Evolutionary conservation across 768 basidiomycete genomes (phyloP), one percentile per base, ranked within the genome.

Genomic region (Lyophyllum shimeji): DNA sequence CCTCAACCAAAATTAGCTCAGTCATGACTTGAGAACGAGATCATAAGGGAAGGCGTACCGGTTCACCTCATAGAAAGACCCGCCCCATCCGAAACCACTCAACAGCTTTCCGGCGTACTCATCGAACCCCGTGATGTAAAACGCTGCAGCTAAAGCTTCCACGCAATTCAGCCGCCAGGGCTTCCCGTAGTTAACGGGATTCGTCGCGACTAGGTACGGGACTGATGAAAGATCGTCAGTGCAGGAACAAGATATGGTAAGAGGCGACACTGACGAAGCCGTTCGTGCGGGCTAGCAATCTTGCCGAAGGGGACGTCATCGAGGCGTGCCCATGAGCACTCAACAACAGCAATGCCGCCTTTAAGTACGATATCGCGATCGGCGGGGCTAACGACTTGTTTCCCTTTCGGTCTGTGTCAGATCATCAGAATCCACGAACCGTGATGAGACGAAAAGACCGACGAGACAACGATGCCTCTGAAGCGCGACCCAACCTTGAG

Each of bases 181-280:
- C 69, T 93, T 95, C 9, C 97, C 97, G 63, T 98, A 99, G 72
- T 99, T 99, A 9, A 94, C 94, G 0, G 96, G 95, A 69, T 99
- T 99, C 0, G 94, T 90, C 0, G 97, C 97, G 43, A 98, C 71
- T 18, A 99, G 82, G 68, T 96, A 98, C 0, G 97, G 97, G 25
- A 99, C 96, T 99, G 60, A 13, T 17, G 45, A 20, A 27, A 51
- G 25, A 11, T 58, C 48, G 39, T 1, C 23, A 45, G 25, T 18
- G 44, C 15, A 17, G 20, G 37, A 17, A 21, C 40, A 21, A 0
- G 34, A 24, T 21, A 29, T 21, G 42, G 43, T 20, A 29, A 20
- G 42, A 46, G 34, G n/a, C 44, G 42, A 40, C 0, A 81, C 93
- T 58, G 64, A 97, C 95, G 66, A 43, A 98, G 67, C 8, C 97